phyloP scores from a whole-genome alignment of 768 basidiomycete species.

The Xerocomellus dryophilus region DNA sequence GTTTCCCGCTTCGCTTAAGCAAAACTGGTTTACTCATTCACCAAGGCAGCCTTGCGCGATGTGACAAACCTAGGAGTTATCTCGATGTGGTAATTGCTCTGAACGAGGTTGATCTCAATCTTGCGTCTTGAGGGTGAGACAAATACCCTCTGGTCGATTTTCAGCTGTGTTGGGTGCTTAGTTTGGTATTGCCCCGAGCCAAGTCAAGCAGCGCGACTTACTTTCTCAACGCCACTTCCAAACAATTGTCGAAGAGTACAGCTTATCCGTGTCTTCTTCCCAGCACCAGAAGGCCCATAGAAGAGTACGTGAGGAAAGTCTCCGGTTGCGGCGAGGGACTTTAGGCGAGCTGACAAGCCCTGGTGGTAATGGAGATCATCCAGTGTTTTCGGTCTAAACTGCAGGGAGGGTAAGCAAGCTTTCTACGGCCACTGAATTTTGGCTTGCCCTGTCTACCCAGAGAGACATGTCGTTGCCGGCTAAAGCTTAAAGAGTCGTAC shows the following conservation, averaged over 20 bases:
- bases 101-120: slow-evolving; percentile 93
- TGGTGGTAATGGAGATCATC: slow-evolving; percentile 87
- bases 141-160: slow-evolving; percentile 97
- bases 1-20: slow-evolving; percentile 84
- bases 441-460: slow-evolving; percentile 55
- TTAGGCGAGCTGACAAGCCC: slow-evolving; percentile 73
- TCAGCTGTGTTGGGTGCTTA: slow-evolving; percentile 55
- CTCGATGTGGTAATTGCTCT: slow-evolving; percentile 97
- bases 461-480: slow-evolving; percentile 48
- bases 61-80: slow-evolving; percentile 84
- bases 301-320: slow-evolving; percentile 98
- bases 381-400: slow-evolving; percentile 85
- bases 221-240: slow-evolving; percentile 92
- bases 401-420: slow-evolving; percentile 1
- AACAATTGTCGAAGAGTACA: slow-evolving; percentile 87
- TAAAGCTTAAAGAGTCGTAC: no score
- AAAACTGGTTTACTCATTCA: slow-evolving; percentile 1
- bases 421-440: neutral
- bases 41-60: neutral
- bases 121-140: slow-evolving; percentile 91
- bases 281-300: slow-evolving; percentile 95
- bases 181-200: neutral
- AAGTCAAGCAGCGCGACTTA: slow-evolving; percentile 34
- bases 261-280: slow-evolving; percentile 95
- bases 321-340: slow-evolving; percentile 78